Evolutionary conservation across 1,284 basidiomycete genomes (phyloP), one percentile per base, ranked within the genome.

Genomic region (Cerioporus squamosus): DNA sequence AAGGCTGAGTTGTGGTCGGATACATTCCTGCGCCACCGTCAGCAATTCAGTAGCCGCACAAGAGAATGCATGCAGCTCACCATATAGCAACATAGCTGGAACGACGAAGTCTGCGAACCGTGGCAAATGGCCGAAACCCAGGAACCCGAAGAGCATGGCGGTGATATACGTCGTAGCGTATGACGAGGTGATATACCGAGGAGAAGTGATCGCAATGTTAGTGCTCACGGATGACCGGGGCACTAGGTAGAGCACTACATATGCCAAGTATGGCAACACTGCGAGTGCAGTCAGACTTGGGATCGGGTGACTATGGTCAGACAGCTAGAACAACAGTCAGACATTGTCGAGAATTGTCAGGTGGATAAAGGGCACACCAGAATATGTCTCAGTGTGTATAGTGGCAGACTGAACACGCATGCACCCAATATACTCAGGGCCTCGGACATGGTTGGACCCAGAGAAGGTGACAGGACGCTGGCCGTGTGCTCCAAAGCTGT

Each of bases 401-500:
- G 78, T 14, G 86, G 84, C 39, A 89, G 75, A 3, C 81, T 81
- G 66, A 90, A 79, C 15, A 85, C 57, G 22, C 82, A 83, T 38
- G 87, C 88, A 29, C 88, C 89, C 3, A 91, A 69, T 1, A 81
- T 81, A 58, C 79, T 82, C 5, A 81, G 77, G 20, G 84, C 82
- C 14, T 80, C 77, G 31, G 80, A 79, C 64, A 84, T 78, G 12
- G 77, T 79, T 29, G 76, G 77, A 31, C 82, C 85, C 17, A 90
- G 70, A 8, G 82, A 80, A 10, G 86, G 82, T 5, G 81, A 78
- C 24, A 90, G 72, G 22, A 83, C 76, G 44, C 79, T 74, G 42
- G 83, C 75, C 2, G 87, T 86, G 62, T 90, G 83, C 46, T 90
- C 86, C 44, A 87, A 72, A 20, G 80, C 84, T 60, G 74, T 81